Evolutionary conservation across 2,329 filamentous ascomycete genomes (phyloP).

Genomic region (Fusarium irregulare): DNA sequence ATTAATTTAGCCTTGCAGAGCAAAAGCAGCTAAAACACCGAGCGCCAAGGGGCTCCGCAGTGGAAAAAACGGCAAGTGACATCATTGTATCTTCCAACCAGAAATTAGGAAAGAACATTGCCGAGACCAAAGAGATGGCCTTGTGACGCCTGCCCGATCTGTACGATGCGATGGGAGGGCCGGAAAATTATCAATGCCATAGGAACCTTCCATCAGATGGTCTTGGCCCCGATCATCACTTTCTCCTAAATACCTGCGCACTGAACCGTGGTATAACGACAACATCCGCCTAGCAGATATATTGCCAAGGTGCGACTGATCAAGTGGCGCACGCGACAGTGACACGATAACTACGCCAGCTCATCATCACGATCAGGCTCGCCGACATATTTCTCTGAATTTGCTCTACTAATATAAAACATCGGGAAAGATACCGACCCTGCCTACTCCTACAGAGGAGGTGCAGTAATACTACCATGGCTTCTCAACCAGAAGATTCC

Average conservation of each 20-base stretch:
- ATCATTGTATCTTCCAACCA: conserved; percentile 26
- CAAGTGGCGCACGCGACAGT: conserved; percentile 2
- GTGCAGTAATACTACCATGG: conserved; percentile 14
- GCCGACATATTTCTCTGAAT: background rate
- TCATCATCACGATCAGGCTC: background rate
- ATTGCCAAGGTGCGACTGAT: conserved; percentile 2
- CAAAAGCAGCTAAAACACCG: conserved; percentile 12
- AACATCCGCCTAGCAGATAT: background rate
- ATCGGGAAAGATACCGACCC: background rate
- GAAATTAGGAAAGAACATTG: conserved; percentile 22
- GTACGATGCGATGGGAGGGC: background rate
- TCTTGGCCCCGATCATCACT: background rate
- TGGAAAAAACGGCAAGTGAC: conserved; percentile 33
- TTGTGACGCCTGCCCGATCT: conserved; percentile 14
- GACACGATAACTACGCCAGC: conserved; percentile 10
- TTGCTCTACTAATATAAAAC: background rate
- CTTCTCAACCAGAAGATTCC: conserved; percentile 10
- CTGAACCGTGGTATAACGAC: conserved; percentile 8
- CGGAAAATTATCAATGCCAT: conserved; percentile 10
- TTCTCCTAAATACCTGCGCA: background rate
- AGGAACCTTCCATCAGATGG: background rate
- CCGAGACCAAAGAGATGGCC: background rate
- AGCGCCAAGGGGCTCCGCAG: conserved; percentile 28
- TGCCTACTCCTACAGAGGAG: background rate
- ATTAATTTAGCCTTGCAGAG: conserved; percentile 17